These are phyloP conservation scores for Cylindrodendrum hubeiense DNA, from an alignment of 2,329 filamentous ascomycete genomes.

Conservation along the genomic window DNA sequence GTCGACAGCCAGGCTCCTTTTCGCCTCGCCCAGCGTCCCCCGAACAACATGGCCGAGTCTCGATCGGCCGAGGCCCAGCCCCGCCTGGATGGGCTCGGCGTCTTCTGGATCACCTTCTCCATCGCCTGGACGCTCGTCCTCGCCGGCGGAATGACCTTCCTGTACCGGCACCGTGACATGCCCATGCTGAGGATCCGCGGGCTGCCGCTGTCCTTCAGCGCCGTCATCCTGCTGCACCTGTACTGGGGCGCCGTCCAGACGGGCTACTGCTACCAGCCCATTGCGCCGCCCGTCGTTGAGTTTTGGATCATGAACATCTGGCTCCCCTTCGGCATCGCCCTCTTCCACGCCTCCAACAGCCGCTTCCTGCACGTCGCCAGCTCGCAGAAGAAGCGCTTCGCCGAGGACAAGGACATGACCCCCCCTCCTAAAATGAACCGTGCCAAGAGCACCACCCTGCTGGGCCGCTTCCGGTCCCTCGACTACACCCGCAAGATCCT, in stretches of 20 bases:
- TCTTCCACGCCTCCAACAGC: slow-evolving; percentile 74
- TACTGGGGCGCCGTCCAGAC: slow-evolving; percentile 58
- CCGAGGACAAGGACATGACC: slow-evolving; percentile 23
- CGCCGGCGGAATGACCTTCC: slow-evolving; percentile 54
- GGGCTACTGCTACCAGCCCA: slow-evolving; percentile 53
- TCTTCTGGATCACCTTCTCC: slow-evolving; percentile 56
- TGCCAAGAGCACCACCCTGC: slow-evolving; percentile 40
- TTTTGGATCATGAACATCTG: slow-evolving; percentile 78
- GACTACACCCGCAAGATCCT: slow-evolving; percentile 64
- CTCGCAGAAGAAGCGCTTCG: slow-evolving; percentile 61
- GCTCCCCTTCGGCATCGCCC: slow-evolving; percentile 72
- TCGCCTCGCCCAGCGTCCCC: neutral
- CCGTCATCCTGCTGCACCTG: slow-evolving; percentile 55
- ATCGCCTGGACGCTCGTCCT: slow-evolving; percentile 55
- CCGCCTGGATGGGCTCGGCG: slow-evolving; percentile 53
- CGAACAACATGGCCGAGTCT: slow-evolving; percentile 34
- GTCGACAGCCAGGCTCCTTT: neutral
- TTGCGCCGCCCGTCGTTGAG: slow-evolving; percentile 65
- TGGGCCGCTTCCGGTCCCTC: slow-evolving; percentile 53
- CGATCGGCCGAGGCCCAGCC: slow-evolving; percentile 44
- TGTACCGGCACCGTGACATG: slow-evolving; percentile 54
- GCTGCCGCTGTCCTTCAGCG: slow-evolving; percentile 54
- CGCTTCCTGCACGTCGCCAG: slow-evolving; percentile 71
- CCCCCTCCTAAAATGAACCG: slow-evolving; percentile 26
- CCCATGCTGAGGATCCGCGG: slow-evolving; percentile 57